Conservation (phyloP, 805 yeast species). For the Jamesozyma hellenica region DNA sequence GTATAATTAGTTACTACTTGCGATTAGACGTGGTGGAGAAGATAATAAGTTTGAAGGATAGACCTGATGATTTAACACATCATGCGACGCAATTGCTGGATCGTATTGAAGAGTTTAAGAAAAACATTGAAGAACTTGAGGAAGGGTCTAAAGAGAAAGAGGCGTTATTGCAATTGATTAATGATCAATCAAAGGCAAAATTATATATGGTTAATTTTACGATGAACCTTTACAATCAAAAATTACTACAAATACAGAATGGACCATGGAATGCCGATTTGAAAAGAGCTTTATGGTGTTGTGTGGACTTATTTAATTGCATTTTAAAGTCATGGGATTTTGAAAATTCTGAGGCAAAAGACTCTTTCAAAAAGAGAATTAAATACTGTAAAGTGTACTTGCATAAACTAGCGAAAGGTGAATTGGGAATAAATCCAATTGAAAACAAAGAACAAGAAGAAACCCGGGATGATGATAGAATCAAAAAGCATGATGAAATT, state of each 20-base stretch:
- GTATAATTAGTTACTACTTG: slow-evolving; percentile 25
- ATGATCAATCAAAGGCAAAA: slow-evolving; percentile 49
- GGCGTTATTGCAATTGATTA: slow-evolving; percentile 34
- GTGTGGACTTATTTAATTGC: slow-evolving; percentile 19
- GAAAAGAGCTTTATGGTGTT: slow-evolving; percentile 26
- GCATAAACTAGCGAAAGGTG: slow-evolving; percentile 20
- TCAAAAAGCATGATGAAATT: neutral
- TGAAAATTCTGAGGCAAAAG: slow-evolving; percentile 6
- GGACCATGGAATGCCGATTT: slow-evolving; percentile 30
- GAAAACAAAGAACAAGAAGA: slow-evolving; percentile 1
- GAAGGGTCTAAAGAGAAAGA: slow-evolving; percentile 26
- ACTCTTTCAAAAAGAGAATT: slow-evolving; percentile 13
- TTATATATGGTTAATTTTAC: slow-evolving; percentile 50
- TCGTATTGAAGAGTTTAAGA: slow-evolving; percentile 52
- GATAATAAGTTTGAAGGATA: slow-evolving; percentile 54
- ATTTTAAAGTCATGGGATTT: slow-evolving; percentile 17
- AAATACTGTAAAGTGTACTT: slow-evolving; percentile 25
- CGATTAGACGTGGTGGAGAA: slow-evolving; percentile 61
- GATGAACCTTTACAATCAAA: slow-evolving; percentile 43
- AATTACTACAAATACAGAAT: slow-evolving; percentile 39
- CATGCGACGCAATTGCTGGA: slow-evolving; percentile 58
- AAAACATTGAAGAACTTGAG: slow-evolving; percentile 18
- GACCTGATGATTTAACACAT: slow-evolving; percentile 43
- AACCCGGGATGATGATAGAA: neutral
- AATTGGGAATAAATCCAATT: slow-evolving; percentile 6